Percentiles rank a stretch among this genome's conserved stretches.
Evolutionary conservation across 208 protist genomes (phyloP).

Genomic region (Tetramitus jugosus): DNA sequence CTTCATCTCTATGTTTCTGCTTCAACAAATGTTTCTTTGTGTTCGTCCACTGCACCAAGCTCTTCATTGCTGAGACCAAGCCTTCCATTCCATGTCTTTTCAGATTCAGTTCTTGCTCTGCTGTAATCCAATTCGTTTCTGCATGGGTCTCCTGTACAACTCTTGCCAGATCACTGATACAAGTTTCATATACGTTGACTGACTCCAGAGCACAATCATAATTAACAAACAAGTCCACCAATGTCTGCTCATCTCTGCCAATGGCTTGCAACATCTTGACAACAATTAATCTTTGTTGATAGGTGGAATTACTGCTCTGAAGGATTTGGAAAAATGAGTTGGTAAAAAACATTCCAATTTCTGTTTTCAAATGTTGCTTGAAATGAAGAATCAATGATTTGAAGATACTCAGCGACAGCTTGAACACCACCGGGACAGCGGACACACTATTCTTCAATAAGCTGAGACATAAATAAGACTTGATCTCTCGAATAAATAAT

Average conservation of each 20-base stretch:
- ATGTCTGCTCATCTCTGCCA: slow-evolving; percentile 45
- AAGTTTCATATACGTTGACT: slow-evolving; percentile 5
- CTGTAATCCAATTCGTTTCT: slow-evolving; percentile 8
- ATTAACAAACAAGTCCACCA: slow-evolving; percentile 70
- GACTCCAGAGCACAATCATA: slow-evolving; percentile 67
- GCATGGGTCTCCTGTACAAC: background rate
- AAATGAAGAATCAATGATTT: slow-evolving; percentile 52
- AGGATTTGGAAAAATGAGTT: slow-evolving; percentile 51
- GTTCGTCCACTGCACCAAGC: slow-evolving; percentile 7
- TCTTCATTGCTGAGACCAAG: background rate
- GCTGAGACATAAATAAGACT: slow-evolving; percentile 44
- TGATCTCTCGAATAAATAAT: slow-evolving; percentile 44
- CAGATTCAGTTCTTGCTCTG: background rate
- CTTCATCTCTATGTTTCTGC: background rate
- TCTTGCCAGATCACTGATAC: background rate
- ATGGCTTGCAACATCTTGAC: slow-evolving; percentile 37
- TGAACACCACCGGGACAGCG: slow-evolving; percentile 39
- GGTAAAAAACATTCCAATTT: slow-evolving; percentile 54
- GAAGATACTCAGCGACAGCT: slow-evolving; percentile 53
- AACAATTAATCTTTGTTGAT: slow-evolving; percentile 48
- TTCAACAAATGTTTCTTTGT: background rate
- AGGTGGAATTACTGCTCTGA: slow-evolving; percentile 41
- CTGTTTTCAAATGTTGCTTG: slow-evolving; percentile 56
- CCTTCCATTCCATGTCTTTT: background rate
- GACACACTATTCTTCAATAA: slow-evolving; percentile 48